Evolutionary conservation across 345 rosid genomes (phyloP), one percentile per base, ranked within the genome.

Genomic region (Erucastrum elatum): DNA sequence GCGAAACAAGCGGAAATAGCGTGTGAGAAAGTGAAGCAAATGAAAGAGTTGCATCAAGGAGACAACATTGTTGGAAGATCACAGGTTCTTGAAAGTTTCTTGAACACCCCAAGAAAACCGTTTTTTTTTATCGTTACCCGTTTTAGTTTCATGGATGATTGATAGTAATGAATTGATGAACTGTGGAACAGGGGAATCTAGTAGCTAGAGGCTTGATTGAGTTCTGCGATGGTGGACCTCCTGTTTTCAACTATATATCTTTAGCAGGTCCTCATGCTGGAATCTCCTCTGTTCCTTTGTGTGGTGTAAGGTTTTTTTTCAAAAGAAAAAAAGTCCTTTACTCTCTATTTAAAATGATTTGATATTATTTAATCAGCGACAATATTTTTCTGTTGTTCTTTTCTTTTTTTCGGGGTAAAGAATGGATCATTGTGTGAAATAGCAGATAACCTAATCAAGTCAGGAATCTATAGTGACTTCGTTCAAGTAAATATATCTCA

Each of bases 221-320:
- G 88, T 89, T 89, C 75, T 95, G 99, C 58, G 89, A 91, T 1
- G 97, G 84, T 51, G 92, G 87, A 25, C 98, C 98, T 70, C 91
- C 85, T n/a, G 94, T 95, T 33, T 83, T 82, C 80, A 95, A 92
- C 82, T 92, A 85, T 72, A 77, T 95, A 79, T 92, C 99, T 26
- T 82, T 95, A 64, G 99, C 84, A 60, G 99, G 98, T 72, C 99
- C 98, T 72, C 97, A 95, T 83, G 98, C 99, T 81, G 99, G 99
- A 15, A 86, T 94, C 56, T 96, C 99, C 74, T 91, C 98, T 73
- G 93, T 94, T 75, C 98, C 99, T 87, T 84, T 89, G 65, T 94
- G 98, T 75, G 97, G 94, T 77, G 99, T 92, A 87, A 88, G 96
- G 21, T 21, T 21, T 21, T 21, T 21, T 21, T 21, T 21, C 21